These are phyloP conservation scores for Arthroderma sp. DNA, from an alignment of 2,329 filamentous ascomycete species.

Conservation along the genomic window DNA sequence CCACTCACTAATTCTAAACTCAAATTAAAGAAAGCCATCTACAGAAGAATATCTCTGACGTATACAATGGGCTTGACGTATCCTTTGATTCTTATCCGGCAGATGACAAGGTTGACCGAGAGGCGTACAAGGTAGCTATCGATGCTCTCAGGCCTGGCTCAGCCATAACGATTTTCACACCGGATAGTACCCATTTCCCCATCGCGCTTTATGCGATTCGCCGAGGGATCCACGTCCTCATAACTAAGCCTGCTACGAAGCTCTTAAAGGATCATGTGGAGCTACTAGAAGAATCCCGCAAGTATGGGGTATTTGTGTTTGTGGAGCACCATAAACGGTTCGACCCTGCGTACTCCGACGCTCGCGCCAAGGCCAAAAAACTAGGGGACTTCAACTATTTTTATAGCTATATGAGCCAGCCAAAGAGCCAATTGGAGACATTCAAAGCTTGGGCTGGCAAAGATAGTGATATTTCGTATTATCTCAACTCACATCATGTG, in stretches of 20 bases:
- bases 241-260: slow-evolving; percentile 91
- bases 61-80: slow-evolving; percentile 80
- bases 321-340: slow-evolving; percentile 95
- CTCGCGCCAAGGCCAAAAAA: slow-evolving; percentile 58
- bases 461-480: slow-evolving; percentile 90
- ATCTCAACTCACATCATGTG: slow-evolving; percentile 88
- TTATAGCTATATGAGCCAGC: slow-evolving; percentile 92
- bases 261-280: slow-evolving; percentile 64
- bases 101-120: slow-evolving; percentile 57
- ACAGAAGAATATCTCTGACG: slow-evolving; percentile 71
- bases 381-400: slow-evolving; percentile 97
- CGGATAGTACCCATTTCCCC: slow-evolving; percentile 81
- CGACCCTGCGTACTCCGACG: slow-evolving; percentile 85
- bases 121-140: slow-evolving; percentile 80
- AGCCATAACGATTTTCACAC: slow-evolving; percentile 92
- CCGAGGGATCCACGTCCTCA: slow-evolving; percentile 73
- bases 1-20: slow-evolving; percentile 4
- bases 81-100: slow-evolving; percentile 73
- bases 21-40: slow-evolving; percentile 56
- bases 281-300: slow-evolving; percentile 57
- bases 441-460: slow-evolving; percentile 90
- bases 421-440: slow-evolving; percentile 80
- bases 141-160: slow-evolving; percentile 68
- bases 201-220: slow-evolving; percentile 89
- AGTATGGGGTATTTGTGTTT: slow-evolving; percentile 75